These are phyloP conservation scores for Lojkania enalia DNA, from an alignment of 2,329 filamentous ascomycete species.

Conservation along the genomic window DNA sequence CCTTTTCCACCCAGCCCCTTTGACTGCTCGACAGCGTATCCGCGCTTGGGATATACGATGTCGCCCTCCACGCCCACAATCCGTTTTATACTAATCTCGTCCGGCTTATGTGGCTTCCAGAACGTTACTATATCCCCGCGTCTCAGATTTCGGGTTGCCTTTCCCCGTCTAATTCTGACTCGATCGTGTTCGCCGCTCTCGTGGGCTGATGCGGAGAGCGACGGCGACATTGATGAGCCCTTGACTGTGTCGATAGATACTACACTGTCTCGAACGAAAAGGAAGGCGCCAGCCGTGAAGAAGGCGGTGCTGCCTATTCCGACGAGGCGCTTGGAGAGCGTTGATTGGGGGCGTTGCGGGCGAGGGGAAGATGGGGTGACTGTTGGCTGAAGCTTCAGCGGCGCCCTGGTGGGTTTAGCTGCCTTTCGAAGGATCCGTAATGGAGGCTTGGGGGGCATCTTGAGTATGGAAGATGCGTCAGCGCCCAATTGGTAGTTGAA, in stretches of 20 bases:
- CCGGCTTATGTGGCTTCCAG: conserved; percentile 65
- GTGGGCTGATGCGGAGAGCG: conserved; percentile 48
- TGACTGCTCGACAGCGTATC: conserved; percentile 53
- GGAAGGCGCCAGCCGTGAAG: conserved; percentile 17
- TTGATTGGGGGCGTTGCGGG: too few relatives aligned
- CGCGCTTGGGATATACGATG: conserved; percentile 56
- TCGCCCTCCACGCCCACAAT: conserved; percentile 83
- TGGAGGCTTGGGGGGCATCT: too few relatives aligned
- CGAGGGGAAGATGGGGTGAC: too few relatives aligned
- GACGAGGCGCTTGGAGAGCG: too few relatives aligned
- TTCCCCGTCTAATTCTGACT: conserved; percentile 43
- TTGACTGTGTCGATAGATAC: conserved; percentile 43
- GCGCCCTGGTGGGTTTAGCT: too few relatives aligned
- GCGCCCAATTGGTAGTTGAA: too few relatives aligned
- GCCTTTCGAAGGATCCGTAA: too few relatives aligned
- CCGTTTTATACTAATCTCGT: conserved; percentile 75
- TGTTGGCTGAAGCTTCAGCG: too few relatives aligned
- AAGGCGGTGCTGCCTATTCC: conserved; percentile 14
- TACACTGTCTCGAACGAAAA: conserved; percentile 48
- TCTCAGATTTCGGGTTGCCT: conserved; percentile 28
- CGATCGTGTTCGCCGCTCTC: conserved; percentile 45
- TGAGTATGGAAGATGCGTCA: too few relatives aligned
- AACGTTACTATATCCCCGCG: conserved; percentile 53
- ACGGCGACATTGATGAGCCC: conserved; percentile 52
- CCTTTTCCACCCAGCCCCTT: conserved; percentile 10